Conservation (phyloP, 331 rosid species). For the Malus hybrid region DNA sequence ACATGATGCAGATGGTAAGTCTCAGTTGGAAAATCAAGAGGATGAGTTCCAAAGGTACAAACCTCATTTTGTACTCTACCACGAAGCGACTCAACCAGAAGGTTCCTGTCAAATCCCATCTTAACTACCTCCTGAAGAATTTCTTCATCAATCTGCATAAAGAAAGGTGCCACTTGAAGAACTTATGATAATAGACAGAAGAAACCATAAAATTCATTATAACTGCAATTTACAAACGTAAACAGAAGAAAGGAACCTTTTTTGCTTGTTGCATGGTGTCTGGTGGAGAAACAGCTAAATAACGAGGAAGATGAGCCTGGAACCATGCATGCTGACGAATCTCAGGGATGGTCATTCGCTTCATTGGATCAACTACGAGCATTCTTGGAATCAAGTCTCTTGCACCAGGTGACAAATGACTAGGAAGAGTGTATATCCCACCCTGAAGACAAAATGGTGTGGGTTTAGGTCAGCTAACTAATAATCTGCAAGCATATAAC, state of each 20-base stretch:
- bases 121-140: conserved; percentile 75
- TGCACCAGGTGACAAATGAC: conserved; percentile 84
- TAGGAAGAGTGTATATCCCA: conserved; percentile 86
- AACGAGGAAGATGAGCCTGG: conserved; percentile 84
- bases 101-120: conserved; percentile 74
- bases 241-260: conserved; percentile 42
- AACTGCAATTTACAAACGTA: background rate
- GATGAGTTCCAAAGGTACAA: conserved; percentile 10
- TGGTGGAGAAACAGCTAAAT: conserved; percentile 81
- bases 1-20: conserved; percentile 22
- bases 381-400: conserved; percentile 82
- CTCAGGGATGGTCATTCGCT: conserved; percentile 80
- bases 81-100: conserved; percentile 68
- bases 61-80: conserved; percentile 84
- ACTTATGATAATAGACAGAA: background rate
- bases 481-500: background rate
- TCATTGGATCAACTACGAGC: conserved; percentile 94
- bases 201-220: background rate
- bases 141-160: conserved; percentile 82
- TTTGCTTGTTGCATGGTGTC: conserved; percentile 69
- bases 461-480: background rate
- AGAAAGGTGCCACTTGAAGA: background rate
- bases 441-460: conserved; percentile 43
- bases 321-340: conserved; percentile 93
- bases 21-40: background rate